A percentile compares a stretch with the other conserved stretches of the same genome.
Conservation (phyloP, 2,329 filamentous ascomycete genomes). For the Aotearoamyces nothofagi region DNA sequence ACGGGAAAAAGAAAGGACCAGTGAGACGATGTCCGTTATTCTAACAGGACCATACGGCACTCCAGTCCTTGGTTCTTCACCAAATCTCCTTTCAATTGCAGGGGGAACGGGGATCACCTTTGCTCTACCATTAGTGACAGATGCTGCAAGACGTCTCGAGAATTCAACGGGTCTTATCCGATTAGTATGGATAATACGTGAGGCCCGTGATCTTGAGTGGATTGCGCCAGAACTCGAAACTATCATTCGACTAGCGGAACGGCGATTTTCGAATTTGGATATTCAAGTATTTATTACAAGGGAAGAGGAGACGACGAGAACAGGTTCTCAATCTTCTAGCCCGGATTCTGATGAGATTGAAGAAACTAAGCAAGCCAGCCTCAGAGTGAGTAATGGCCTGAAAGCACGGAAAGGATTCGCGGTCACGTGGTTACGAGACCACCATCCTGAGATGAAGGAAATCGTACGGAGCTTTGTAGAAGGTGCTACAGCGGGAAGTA, state of each 20-base stretch:
- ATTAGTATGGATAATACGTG: constrained; percentile 50
- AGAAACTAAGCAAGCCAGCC: background rate
- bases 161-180: too few relatives aligned
- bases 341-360: constrained; percentile 9
- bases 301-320: constrained; percentile 13
- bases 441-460: constrained; percentile 29
- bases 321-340: too few relatives aligned
- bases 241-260: constrained; percentile 25
- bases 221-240: constrained; percentile 36
- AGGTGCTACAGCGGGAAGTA: constrained; percentile 29
- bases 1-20: constrained; percentile 19
- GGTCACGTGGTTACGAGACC: constrained; percentile 7
- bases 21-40: constrained; percentile 41
- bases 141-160: constrained; percentile 8
- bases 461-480: constrained; percentile 34
- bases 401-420: constrained; percentile 4
- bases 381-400: constrained; percentile 15
- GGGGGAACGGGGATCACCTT: constrained; percentile 45
- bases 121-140: constrained; percentile 33
- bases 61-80: constrained; percentile 23
- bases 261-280: constrained; percentile 25
- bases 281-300: constrained; percentile 46
- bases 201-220: constrained; percentile 39
- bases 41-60: constrained; percentile 50
- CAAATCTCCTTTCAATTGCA: constrained; percentile 35